Evolutionary conservation across 1,284 basidiomycete genomes (phyloP), one percentile per base, ranked within the genome.

Genomic region (Boletus sp.): DNA sequence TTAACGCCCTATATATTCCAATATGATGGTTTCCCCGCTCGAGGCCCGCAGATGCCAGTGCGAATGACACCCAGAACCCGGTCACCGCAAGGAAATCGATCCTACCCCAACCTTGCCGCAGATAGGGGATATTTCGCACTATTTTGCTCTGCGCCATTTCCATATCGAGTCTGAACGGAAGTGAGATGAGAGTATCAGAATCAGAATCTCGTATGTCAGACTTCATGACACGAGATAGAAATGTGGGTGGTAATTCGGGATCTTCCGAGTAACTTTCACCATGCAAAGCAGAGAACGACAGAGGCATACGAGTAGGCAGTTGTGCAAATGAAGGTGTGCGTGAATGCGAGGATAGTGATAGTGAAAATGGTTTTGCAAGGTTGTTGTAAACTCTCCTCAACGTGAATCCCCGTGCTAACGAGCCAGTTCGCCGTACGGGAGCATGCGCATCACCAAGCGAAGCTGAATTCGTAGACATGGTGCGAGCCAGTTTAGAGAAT

Each of bases 41-140:
- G 29, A 78, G 59, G 0, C 88, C 86, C 0, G 72, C 58, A 17
- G 79, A 68, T 0, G 90, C 81, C 39, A 98, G 73, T 1, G 65
- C 66, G 61, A 97, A 94, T 4, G 80, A 76, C 45, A 89, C 76
- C 91, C 91, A 94, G 62, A 92, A 94, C 50, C 80, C 74, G 19
- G 84, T 52, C 41, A 97, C 81, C 2, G 95, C 91, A 29, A 97
- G 69, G 54, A 89, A 81, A 66, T 99, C 94, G 49, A 96, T 87
- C 26, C 94, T 79, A 57, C 87, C 91, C 94, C 94, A 98, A 46
- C 89, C 91, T 61, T 98, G 93, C 4, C 95, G 80, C 4, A 98
- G 73, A 64, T 93, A 99, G 0, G 95, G 91, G 3, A 88, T 69
- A 56, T 86, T 86, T 40, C 80, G 72, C 25, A 67, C 69, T 14